Evolutionary conservation across 345 rosid genomes (phyloP), one percentile per base, ranked within the genome.

Genomic region (Laguncularia racemosa): DNA sequence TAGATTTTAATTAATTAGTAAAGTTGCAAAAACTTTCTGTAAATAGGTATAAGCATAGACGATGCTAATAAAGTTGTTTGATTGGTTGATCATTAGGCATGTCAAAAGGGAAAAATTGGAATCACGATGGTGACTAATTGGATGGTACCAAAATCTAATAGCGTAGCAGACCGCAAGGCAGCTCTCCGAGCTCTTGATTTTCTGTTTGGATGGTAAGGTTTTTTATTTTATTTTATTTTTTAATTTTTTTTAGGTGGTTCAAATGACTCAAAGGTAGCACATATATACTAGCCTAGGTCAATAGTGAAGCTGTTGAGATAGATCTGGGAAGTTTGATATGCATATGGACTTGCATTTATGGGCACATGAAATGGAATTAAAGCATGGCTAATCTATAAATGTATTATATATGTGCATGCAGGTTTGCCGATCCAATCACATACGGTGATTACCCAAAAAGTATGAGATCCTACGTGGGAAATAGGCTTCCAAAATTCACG

Each of bases 401-500:
- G n/a, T n/a, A n/a, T n/a, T n/a, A n/a, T n/a, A 33, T 28, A 16
- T 49, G 44, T 43, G n/a, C 23, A 62, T 43, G n/a, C 23, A 62
- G 93, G 93, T 69, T 73, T 60, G 59, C 66, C 16, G 61, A 86
- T 64, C 90, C 95, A 8, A 19, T 86, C 16, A 75, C 53, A 21
- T 67, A 50, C 21, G 91, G 95, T 13, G 81, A 88, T 53, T 82
- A 88, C 59, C 95, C 89, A 1, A 58, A 67, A 21, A 68, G 26
- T 5, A 82, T 88, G 95, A 69, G 64, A 60, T 9, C 47, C 13
- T 40, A 75, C 0, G 72, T 79, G 0, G 91, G 91, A 20, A 61
- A 65, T 23, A 20, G 89, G 48, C 55, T 88, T 61, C 89, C 91
- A 4, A 78, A 67, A 49, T 84, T 88, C 57, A 81, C 84, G 1